A percentile compares a stretch with the other conserved stretches of the same genome.
phyloP scores from a whole-genome alignment of 257 asterid genomes.

The Solanum stenotomum region DNA sequence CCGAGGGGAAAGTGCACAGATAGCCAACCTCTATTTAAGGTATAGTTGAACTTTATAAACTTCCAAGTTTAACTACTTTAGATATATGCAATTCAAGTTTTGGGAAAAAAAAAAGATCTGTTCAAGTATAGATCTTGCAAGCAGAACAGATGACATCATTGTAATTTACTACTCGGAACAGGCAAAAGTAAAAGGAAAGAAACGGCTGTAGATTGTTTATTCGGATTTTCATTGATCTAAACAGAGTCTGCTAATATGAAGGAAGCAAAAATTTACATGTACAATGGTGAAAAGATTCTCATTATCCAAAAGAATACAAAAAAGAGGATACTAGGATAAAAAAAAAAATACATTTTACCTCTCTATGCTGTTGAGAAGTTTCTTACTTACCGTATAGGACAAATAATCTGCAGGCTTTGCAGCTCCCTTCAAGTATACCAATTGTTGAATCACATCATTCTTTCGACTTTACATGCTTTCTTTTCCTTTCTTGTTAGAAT shows the following conservation, averaged over 20 bases:
- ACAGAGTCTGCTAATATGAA: neutral
- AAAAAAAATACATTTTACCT: constrained; percentile 4
- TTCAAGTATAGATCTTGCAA: neutral
- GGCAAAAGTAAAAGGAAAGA: neutral
- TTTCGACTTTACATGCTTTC: constrained; percentile 24
- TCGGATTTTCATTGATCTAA: constrained; percentile 3
- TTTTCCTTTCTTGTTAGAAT: constrained; percentile 31
- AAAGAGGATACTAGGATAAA: neutral
- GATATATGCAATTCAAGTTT: neutral
- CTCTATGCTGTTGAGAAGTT: neutral
- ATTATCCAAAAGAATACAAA: constrained; percentile 4
- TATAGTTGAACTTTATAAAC: neutral
- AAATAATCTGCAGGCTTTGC: constrained; percentile 10
- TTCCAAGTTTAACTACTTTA: neutral
- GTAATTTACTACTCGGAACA: neutral
- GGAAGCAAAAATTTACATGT: neutral
- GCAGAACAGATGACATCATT: neutral
- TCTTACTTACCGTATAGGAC: neutral
- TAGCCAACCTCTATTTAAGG: neutral
- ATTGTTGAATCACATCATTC: constrained; percentile 1
- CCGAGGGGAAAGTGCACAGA: neutral
- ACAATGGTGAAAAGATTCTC: constrained; percentile 3
- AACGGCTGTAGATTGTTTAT: neutral
- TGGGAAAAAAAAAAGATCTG: neutral
- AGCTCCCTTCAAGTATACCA: constrained; percentile 9